Evolutionary conservation across 2,329 filamentous ascomycete genomes (phyloP), one percentile per base, ranked within the genome.

Genomic region (Bisporella sp.): DNA sequence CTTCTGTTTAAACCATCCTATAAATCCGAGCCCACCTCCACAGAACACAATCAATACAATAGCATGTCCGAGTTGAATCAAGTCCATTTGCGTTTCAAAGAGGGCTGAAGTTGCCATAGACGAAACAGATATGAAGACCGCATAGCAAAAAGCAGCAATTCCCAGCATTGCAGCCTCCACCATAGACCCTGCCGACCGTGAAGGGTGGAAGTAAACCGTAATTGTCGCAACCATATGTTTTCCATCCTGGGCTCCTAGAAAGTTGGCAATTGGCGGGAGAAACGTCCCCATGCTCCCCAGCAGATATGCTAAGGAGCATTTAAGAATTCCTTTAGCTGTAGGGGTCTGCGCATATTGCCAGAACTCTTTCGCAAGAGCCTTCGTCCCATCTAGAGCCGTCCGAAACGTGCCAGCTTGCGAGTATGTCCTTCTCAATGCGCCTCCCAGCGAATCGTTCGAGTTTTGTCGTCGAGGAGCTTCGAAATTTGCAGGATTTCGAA

Each of bases 181-280:
- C 89, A 96, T 96, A 57, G 87, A 93, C 1, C 92, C 92, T 30
- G 84, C 80, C 13, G 89, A 89, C 51, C 92, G 78, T 5, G 89
- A 88, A 4, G 92, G 90, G 66, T 96, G 90, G 62, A 96, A 97
- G 64, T 96, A 97, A 8, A 96, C 91, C 1, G 89, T 95, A 51
- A 96, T 82, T 2, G 92, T 96, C 32, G 90, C 90, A 47, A 96
- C 89, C 63, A 96, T 84, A 68, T 96, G 92, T 65, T 96, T 96
- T 46, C 89, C 89, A 69, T 96, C 91, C 63, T 90, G 86, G 56
- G 84, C 55, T 77, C 92, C 92, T 12, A 96, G 73, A 50, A 90
- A 79, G 6, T 75, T 71, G 12, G 89, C 84, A 50, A 96, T 75
- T 3, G 78, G 77, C 2, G 84, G 79, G 55, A 89, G 83, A 61